Conservation (phyloP, 768 basidiomycete species). For the Amanita brunnescens region DNA sequence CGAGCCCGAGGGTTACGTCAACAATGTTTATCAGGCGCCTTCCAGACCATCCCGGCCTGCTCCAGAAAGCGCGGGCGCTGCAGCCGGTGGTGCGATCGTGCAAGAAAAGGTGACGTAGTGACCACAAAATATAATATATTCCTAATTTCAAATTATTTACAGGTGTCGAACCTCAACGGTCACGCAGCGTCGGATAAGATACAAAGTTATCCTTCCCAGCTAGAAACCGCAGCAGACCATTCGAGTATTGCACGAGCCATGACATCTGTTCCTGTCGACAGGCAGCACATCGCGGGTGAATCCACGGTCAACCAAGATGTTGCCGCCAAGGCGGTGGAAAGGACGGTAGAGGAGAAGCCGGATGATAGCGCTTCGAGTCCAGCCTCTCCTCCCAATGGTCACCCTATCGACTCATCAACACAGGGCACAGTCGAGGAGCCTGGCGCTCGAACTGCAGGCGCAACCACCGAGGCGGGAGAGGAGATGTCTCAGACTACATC, state of each 20-base stretch:
- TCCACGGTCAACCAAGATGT: background rate
- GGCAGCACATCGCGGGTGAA: background rate
- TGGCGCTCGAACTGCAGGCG: background rate
- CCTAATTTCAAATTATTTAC: background rate
- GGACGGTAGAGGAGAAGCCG: background rate
- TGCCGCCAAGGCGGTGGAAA: background rate
- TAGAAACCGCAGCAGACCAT: background rate
- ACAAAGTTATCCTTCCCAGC: background rate
- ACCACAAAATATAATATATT: background rate
- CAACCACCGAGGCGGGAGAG: background rate
- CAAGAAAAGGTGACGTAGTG: constrained; percentile 3
- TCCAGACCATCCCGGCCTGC: constrained; percentile 26
- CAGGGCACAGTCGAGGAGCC: background rate
- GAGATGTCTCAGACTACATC: constrained; percentile 1
- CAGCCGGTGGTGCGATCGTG: background rate
- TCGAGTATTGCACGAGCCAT: background rate
- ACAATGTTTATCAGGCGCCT: constrained; percentile 58
- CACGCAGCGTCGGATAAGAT: background rate
- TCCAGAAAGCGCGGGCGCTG: background rate
- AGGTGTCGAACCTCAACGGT: background rate
- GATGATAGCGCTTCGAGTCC: background rate
- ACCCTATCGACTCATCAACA: background rate
- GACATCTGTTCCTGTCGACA: background rate
- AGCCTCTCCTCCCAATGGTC: background rate
- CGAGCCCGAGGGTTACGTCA: constrained; percentile 57